phyloP scores from a whole-genome alignment of 257 asterid species.

The Fraxinus quadrangulata region DNA sequence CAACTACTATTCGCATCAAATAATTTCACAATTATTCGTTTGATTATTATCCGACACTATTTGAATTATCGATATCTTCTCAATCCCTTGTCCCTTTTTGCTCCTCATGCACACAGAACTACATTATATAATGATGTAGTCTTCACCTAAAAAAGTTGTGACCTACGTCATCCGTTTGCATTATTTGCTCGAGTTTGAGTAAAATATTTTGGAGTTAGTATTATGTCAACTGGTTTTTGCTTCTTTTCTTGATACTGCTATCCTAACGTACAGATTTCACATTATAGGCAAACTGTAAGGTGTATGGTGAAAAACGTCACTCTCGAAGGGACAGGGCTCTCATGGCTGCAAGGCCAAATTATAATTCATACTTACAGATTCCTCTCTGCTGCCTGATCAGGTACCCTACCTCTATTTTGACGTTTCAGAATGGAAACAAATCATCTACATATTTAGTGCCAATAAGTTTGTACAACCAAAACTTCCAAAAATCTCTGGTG shows the following conservation, averaged over 20 bases:
- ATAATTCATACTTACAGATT: not conserved
- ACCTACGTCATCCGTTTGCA: not conserved
- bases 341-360: not conserved
- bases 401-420: constrained; percentile 37
- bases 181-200: not conserved
- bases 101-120: not conserved
- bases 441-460: constrained; percentile 26
- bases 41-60: constrained; percentile 29
- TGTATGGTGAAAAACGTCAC: constrained; percentile 27
- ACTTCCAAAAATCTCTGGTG: constrained; percentile 30
- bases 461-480: constrained; percentile 19
- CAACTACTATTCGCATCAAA: constrained; percentile 16
- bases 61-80: constrained; percentile 19
- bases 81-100: not conserved
- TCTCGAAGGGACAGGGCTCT: constrained; percentile 18
- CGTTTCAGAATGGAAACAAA: constrained; percentile 23
- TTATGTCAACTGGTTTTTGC: no score
- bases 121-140: not conserved
- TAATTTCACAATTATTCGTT: constrained; percentile 24
- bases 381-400: constrained; percentile 30
- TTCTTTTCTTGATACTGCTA: not conserved
- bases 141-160: not conserved
- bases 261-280: not conserved
- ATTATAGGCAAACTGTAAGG: not conserved
- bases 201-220: no score